Evolutionary conservation across 2,329 filamentous ascomycete species (phyloP), one percentile per base, ranked within the genome.

Genomic region (Didymella pinodella): DNA sequence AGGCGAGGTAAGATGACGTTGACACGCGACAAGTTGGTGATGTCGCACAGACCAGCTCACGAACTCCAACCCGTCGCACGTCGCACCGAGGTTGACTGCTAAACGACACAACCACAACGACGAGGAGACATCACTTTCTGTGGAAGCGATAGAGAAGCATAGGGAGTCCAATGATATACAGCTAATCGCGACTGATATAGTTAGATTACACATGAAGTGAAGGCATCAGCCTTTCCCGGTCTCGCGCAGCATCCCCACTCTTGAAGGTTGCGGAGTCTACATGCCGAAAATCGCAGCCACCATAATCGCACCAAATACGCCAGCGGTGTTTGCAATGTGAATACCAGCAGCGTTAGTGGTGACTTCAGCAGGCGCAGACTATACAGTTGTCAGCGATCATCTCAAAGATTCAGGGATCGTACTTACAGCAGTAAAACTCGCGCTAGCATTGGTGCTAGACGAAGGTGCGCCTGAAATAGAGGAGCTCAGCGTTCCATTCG

Each of bases 291-390:
- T 41, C 8, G 61, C 58, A 10, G 57, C 65, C 44, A 67, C 18
- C 12, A 71, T 54, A 11, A 67, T 48, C 1, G 62, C 64, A 11
- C 67, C 68, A 12, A 71, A 22, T 0, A 68, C 16, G 14, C 68
- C 57, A 46, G 54, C 59, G 34, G 49, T 38, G 16, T 53, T 54
- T 16, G 18, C 18, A 22, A 40, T 38, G 32, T 31, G 58, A 11
- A 65, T 28, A 14, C 48, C 46, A 54, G 62, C 68, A 51, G 59
- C 65, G 36, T 70, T 68, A 4, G 50, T 53, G 4, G 66, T 56
- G 26, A 61, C 59, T 44, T 66, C 51, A 51, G 59, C 31, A 18
- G 66, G 66, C 12, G 60, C 44, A 44, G 62, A 63, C 68, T 70
- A 25, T 28, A 6, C 29, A 31, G 29, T 32, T 16, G 31, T 4